Percentiles rank a stretch among this genome's conserved stretches.
phyloP scores from a whole-genome alignment of 2,329 filamentous ascomycete species.

The Arachnopeziza araneosa region DNA sequence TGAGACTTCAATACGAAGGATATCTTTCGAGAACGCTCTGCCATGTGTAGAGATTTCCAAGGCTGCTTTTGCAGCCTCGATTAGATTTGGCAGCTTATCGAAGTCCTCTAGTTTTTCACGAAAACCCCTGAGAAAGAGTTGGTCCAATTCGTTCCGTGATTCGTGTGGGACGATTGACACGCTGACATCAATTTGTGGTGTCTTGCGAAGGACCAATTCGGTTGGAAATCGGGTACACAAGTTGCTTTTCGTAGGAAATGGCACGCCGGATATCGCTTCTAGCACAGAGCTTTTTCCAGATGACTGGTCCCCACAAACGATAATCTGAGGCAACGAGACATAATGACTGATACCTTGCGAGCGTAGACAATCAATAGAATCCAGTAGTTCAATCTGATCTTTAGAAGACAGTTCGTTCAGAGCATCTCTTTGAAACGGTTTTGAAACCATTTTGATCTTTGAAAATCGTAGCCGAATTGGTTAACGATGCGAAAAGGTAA shows the following conservation, averaged over 20 bases:
- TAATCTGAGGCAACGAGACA: constrained; percentile 31
- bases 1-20: constrained; percentile 19
- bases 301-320: constrained; percentile 17
- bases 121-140: constrained; percentile 12
- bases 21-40: constrained; percentile 26
- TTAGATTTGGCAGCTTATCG: constrained; percentile 13
- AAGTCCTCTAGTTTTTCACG: constrained; percentile 17
- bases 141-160: constrained; percentile 14
- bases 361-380: constrained; percentile 24
- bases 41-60: constrained; percentile 13
- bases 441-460: neutral
- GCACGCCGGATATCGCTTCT: constrained; percentile 32
- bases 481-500: neutral
- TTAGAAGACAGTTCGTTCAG: constrained; percentile 15
- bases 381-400: constrained; percentile 20
- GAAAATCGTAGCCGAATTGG: too few relatives aligned
- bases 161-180: constrained; percentile 17
- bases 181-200: neutral
- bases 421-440: constrained; percentile 10
- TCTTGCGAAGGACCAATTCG: constrained; percentile 33
- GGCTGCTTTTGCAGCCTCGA: constrained; percentile 19
- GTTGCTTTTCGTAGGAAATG: constrained; percentile 34
- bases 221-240: constrained; percentile 40
- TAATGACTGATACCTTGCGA: constrained; percentile 24
- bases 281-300: constrained; percentile 33